A percentile compares a stretch with the other conserved stretches of the same genome.
phyloP scores from a whole-genome alignment of 2,329 filamentous ascomycete species.

The Aspergillus hiratsukae region DNA sequence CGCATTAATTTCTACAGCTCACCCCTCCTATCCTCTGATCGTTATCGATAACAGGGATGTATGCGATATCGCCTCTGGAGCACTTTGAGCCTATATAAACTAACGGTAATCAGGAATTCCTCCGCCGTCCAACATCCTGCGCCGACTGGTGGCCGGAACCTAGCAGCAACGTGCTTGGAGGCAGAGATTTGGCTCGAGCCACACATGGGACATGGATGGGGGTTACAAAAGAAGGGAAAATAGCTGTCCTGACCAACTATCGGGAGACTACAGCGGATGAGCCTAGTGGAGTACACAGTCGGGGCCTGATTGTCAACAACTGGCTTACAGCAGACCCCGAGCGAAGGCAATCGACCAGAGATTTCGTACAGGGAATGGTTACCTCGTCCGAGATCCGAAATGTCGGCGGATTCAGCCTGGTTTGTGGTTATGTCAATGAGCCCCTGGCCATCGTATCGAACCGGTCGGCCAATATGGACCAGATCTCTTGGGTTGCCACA shows the following conservation, averaged over 20 bases:
- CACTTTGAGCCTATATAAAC: neutral
- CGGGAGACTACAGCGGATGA: conserved; percentile 50
- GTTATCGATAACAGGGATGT: conserved; percentile 74
- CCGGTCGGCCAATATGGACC: conserved; percentile 50
- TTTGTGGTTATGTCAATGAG: conserved; percentile 54
- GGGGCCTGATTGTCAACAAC: conserved; percentile 58
- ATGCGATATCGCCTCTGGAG: conserved; percentile 10
- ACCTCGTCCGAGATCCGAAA: conserved; percentile 51
- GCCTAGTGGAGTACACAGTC: conserved; percentile 46
- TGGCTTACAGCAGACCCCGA: conserved; percentile 49
- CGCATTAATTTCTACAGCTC: conserved; percentile 68
- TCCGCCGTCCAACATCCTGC: conserved; percentile 56
- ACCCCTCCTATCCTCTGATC: conserved; percentile 71
- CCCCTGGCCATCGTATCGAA: conserved; percentile 60
- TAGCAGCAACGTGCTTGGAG: conserved; percentile 53
- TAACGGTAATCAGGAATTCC: conserved; percentile 51
- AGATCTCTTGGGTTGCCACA: conserved; percentile 49
- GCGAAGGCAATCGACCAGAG: conserved; percentile 39
- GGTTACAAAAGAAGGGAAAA: conserved; percentile 55
- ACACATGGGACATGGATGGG: conserved; percentile 63
- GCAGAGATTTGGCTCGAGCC: conserved; percentile 57
- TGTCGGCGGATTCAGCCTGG: conserved; percentile 60
- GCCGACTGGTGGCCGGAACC: conserved; percentile 58
- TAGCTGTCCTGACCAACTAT: conserved; percentile 63
- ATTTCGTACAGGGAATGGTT: conserved; percentile 53